phyloP scores from a whole-genome alignment of 2,329 filamentous ascomycete genomes.

The Colletotrichum siamense region DNA sequence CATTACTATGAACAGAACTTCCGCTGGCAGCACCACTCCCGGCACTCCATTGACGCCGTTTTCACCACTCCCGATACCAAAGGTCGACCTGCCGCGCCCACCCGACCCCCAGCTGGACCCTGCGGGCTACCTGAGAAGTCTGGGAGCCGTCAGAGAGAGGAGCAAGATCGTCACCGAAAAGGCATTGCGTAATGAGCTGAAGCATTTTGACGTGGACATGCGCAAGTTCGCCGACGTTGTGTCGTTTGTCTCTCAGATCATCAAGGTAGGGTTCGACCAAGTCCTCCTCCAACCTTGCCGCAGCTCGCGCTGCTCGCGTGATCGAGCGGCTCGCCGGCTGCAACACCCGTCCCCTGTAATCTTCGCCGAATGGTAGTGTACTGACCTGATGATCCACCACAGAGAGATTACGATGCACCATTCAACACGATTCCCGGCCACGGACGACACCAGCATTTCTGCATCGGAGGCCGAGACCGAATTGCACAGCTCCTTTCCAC shows the following conservation, averaged over 20 bases:
- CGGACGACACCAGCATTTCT: conserved; percentile 84
- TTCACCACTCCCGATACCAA: conserved; percentile 64
- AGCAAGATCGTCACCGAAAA: conserved; percentile 76
- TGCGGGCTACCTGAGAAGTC: conserved; percentile 87
- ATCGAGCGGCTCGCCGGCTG: neutral
- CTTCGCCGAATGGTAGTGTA: neutral
- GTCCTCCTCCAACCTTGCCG: neutral
- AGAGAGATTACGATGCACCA: conserved; percentile 62
- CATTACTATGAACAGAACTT: conserved; percentile 52
- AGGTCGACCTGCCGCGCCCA: conserved; percentile 81
- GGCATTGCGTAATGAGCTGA: conserved; percentile 77
- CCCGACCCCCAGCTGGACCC: conserved; percentile 90
- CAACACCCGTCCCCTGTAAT: neutral
- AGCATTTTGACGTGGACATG: conserved; percentile 90
- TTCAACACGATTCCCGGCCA: conserved; percentile 79
- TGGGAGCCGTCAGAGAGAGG: conserved; percentile 85
- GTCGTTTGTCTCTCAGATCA: conserved; percentile 87
- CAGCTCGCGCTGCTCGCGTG: neutral
- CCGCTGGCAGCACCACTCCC: conserved; percentile 52
- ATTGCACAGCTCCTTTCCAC: conserved; percentile 73
- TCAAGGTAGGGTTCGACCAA: conserved; percentile 70
- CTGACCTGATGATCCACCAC: conserved; percentile 3
- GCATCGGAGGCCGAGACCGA: conserved; percentile 77
- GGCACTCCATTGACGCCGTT: conserved; percentile 58
- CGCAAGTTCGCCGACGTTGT: conserved; percentile 84